Evolutionary conservation across 345 rosid species (phyloP).

Genomic region (Salix purpurea): DNA sequence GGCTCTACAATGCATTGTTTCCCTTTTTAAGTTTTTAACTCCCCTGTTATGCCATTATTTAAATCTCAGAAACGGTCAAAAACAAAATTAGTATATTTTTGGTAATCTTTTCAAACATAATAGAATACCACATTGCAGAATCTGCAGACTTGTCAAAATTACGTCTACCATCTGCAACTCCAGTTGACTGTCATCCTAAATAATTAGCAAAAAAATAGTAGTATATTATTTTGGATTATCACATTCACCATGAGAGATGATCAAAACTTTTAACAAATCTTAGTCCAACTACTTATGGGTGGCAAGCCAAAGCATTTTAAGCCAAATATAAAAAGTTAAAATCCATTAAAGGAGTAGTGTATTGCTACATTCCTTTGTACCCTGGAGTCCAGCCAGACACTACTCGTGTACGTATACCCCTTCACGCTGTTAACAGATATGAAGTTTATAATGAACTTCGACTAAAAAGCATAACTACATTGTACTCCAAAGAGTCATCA

Average conservation of each 20-base stretch:
- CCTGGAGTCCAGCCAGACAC: background rate
- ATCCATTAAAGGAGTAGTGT: background rate
- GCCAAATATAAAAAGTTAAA: background rate
- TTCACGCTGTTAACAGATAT: background rate
- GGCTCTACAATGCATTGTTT: background rate
- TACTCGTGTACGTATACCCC: background rate
- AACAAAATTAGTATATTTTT: background rate
- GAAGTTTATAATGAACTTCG: background rate
- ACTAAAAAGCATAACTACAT: too few relatives aligned
- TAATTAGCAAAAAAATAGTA: background rate
- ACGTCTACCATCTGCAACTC: slow-evolving; percentile 3
- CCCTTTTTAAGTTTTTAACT: background rate
- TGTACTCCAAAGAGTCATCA: too few relatives aligned
- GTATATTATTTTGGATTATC: background rate
- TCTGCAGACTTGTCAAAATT: slow-evolving; percentile 7
- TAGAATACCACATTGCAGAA: background rate
- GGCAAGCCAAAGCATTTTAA: background rate
- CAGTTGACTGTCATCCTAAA: background rate
- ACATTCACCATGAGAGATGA: background rate
- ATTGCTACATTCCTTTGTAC: background rate
- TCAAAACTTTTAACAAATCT: slow-evolving; percentile 11
- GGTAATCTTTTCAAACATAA: background rate
- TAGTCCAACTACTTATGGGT: slow-evolving; percentile 4
- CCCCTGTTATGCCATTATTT: background rate
- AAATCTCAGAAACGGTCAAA: background rate